Conservation (phyloP, 306 rosid species). For the Vigna unguiculata region DNA sequence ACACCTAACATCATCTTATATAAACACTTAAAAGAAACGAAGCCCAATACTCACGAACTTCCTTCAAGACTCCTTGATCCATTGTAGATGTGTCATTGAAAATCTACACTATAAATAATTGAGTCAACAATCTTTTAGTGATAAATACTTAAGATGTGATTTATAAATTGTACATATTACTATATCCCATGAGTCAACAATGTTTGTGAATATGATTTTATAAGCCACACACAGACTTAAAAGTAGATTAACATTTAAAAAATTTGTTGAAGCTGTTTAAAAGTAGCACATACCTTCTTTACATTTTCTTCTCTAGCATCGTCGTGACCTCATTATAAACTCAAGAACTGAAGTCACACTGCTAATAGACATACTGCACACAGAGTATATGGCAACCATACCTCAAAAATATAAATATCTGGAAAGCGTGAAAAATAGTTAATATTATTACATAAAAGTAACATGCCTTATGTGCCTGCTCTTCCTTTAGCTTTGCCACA, state of each 20-base stretch:
- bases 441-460: conserved; percentile 30
- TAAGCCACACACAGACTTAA: not conserved
- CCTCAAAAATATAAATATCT: conserved; percentile 21
- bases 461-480: conserved; percentile 70
- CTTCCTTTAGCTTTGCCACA: conserved; percentile 82
- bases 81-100: too few species aligned
- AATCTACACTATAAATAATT: too few species aligned
- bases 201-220: too few species aligned
- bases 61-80: too few species aligned
- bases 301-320: conserved; percentile 9
- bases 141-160: too few species aligned
- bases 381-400: not conserved
- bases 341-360: conserved; percentile 24
- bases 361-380: not conserved
- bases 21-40: too few species aligned
- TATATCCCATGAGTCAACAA: too few species aligned
- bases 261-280: conserved; percentile 14
- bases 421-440: conserved; percentile 33
- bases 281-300: conserved; percentile 1
- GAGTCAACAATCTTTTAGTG: too few species aligned
- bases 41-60: too few species aligned
- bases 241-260: conserved; percentile 10
- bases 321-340: conserved; percentile 10
- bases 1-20: too few species aligned
- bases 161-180: too few species aligned